Base-by-base conservation (phyloP, 108 stramenopile genomes). In the Nitzschia sp. region DNA sequence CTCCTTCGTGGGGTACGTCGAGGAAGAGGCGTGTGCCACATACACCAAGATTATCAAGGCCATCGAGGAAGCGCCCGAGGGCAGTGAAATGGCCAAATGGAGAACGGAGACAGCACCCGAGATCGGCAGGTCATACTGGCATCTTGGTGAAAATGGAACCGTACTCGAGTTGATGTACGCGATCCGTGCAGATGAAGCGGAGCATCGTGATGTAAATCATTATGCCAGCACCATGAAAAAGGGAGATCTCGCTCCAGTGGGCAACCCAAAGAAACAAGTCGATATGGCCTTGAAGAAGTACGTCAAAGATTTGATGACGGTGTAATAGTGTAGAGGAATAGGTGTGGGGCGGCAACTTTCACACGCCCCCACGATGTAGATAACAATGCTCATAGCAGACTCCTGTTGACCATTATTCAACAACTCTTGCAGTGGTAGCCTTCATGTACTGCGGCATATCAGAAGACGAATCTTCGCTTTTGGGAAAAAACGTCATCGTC, bases 1-100 rank as follows among this genome's bases (percentile, higher is more conserved):
- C 75, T 95, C 96, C 48, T 96, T 98, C 66, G 96, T 99, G 11
- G 97, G 97, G 19, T 98, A 99, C 73, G 82, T 98, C 50, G 98
- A 99, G 67, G 96, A 96, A 70, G 95, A 94, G 62, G 96, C 94
- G 9, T 86, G 85, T 63, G 32, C 66, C 22, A 96, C 96, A 3
- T 96, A 96, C 79, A 94, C 91, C 23, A 93, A 91, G 77, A 96
- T 95, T 45, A 80, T 99, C 58, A 58, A 87, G 41, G 90, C 84
- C 19, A 89, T 96, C 53, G 96, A 98, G 63, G 69, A 38, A 52
- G 95, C 91, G 46, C 84, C 91, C 3, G 81, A 83, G 27, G 96
- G 94, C 27, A 79, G 66, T 22, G 90, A 97, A 44, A 66, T 97
- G 19, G 93, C 84, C 2, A 38, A 30, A 11, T 94, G 93, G 93